These are phyloP conservation scores for Botrytis hyacinthi DNA, from an alignment of 2,329 filamentous ascomycete species.

Conservation along the genomic window DNA sequence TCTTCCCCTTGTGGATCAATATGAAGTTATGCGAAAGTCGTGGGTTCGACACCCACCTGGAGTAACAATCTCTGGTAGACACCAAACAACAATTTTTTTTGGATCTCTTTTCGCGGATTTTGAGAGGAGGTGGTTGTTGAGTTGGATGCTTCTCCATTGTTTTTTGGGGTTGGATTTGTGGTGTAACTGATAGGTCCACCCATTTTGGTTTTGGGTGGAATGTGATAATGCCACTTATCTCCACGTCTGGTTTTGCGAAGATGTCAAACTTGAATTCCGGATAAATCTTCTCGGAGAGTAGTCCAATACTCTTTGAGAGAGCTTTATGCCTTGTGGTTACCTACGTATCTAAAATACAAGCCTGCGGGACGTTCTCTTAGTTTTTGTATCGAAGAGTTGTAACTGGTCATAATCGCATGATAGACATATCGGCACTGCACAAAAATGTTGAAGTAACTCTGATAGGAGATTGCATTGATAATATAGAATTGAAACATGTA, in stretches of 20 bases:
- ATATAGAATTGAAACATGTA: neutral
- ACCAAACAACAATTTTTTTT: neutral
- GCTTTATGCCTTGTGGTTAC: neutral
- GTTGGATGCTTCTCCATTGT: neutral
- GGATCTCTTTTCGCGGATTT: neutral
- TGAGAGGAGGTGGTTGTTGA: no score
- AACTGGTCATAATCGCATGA: neutral
- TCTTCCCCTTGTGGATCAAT: slow-evolving; percentile 32
- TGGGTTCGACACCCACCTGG: slow-evolving; percentile 37
- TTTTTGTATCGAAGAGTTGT: neutral
- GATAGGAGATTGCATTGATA: neutral
- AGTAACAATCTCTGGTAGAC: slow-evolving; percentile 25
- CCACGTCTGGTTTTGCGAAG: neutral
- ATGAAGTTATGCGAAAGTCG: slow-evolving; percentile 39
- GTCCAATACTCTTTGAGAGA: neutral
- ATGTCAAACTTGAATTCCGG: neutral
- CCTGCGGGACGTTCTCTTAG: neutral
- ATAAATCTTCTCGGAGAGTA: neutral
- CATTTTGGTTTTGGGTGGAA: neutral
- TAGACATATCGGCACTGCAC: neutral
- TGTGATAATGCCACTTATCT: neutral
- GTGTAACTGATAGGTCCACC: neutral
- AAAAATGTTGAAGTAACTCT: neutral
- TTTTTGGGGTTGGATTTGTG: neutral
- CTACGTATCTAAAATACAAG: neutral